These are phyloP conservation scores for Sugiyamaella chiloensis DNA, from an alignment of 805 yeast species.

Conservation along the genomic window DNA sequence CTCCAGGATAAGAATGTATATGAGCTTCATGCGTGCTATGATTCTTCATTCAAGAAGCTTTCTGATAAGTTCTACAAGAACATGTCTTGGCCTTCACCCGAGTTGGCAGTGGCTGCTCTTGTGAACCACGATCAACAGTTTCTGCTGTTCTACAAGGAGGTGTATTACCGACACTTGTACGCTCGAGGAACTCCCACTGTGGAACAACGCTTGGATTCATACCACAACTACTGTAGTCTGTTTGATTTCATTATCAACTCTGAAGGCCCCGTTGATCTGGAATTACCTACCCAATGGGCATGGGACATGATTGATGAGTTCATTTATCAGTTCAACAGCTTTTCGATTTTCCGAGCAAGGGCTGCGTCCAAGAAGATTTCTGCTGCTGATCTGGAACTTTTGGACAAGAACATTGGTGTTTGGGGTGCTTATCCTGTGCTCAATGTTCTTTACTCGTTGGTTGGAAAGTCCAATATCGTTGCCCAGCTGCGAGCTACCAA, in stretches of 20 bases:
- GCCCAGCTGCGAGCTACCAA: slow-evolving; percentile 40
- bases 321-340: slow-evolving; percentile 49
- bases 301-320: slow-evolving; percentile 54
- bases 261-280: slow-evolving; percentile 44
- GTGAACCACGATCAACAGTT: slow-evolving; percentile 46
- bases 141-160: slow-evolving; percentile 46
- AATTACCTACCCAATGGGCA: slow-evolving; percentile 47
- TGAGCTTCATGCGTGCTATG: slow-evolving; percentile 45
- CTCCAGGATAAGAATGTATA: slow-evolving; percentile 42
- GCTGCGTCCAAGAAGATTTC: slow-evolving; percentile 28
- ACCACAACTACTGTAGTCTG: slow-evolving; percentile 47
- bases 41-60: slow-evolving; percentile 43
- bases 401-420: slow-evolving; percentile 40
- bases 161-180: slow-evolving; percentile 49
- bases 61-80: slow-evolving; percentile 44
- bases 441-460: slow-evolving; percentile 47
- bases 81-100: slow-evolving; percentile 47
- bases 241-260: slow-evolving; percentile 45
- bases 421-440: slow-evolving; percentile 49
- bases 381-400: slow-evolving; percentile 37
- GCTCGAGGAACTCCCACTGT: slow-evolving; percentile 43
- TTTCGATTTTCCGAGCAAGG: slow-evolving; percentile 40
- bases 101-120: slow-evolving; percentile 40
- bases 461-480: slow-evolving; percentile 39
- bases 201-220: slow-evolving; percentile 46